These are phyloP conservation scores for Dactylellina parvicollis DNA, from an alignment of 2,329 filamentous ascomycete genomes.

Conservation along the genomic window DNA sequence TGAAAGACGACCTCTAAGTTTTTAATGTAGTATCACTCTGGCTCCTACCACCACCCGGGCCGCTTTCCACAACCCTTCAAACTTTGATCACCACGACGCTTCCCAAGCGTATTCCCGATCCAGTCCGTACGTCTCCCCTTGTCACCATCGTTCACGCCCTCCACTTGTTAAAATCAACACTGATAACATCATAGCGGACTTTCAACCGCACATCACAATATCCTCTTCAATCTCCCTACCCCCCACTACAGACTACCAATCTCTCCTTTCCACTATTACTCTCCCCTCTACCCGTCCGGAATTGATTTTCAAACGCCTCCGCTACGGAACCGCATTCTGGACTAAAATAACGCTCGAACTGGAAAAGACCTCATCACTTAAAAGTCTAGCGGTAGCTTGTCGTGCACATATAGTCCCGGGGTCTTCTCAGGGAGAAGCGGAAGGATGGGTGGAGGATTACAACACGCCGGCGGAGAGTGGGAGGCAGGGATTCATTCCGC, in stretches of 20 bases:
- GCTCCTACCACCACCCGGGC: slow-evolving; percentile 53
- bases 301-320: slow-evolving; percentile 54
- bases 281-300: slow-evolving; percentile 3
- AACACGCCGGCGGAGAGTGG: slow-evolving; percentile 53
- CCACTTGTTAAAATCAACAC: too few relatives aligned
- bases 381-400: slow-evolving; percentile 54
- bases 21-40: slow-evolving; percentile 55
- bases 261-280: slow-evolving; percentile 36
- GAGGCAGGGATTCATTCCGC: slow-evolving; percentile 55
- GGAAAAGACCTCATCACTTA: slow-evolving; percentile 49
- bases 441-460: slow-evolving; percentile 54
- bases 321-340: slow-evolving; percentile 56
- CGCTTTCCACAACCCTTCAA: slow-evolving; percentile 30
- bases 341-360: slow-evolving; percentile 56
- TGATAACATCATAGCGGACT: slow-evolving; percentile 39
- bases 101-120: slow-evolving; percentile 52
- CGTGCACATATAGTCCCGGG: slow-evolving; percentile 42
- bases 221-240: slow-evolving; percentile 52
- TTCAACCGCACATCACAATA: slow-evolving; percentile 57
- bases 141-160: not conserved
- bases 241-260: slow-evolving; percentile 35
- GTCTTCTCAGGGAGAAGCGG: slow-evolving; percentile 25
- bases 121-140: slow-evolving; percentile 30
- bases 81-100: slow-evolving; percentile 55
- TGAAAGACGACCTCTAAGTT: not conserved